Evolutionary conservation across 2,329 filamentous ascomycete genomes (phyloP).

Genomic region (Onygenales sp.): DNA sequence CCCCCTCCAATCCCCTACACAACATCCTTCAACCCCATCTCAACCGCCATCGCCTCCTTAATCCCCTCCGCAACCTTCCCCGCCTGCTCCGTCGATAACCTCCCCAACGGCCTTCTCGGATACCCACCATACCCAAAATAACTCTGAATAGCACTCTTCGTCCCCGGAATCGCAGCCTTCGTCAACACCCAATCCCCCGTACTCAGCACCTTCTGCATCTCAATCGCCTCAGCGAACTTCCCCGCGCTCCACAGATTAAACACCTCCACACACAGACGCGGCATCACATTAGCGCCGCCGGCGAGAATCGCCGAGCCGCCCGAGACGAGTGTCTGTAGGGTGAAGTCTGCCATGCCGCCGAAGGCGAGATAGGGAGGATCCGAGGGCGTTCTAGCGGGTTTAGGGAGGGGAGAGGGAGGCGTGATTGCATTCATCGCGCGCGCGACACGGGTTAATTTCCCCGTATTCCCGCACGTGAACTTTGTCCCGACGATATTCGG

Average conservation of each 20-base stretch:
- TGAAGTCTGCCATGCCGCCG: constrained; percentile 82
- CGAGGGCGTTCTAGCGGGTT: constrained; percentile 18
- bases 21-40: constrained; percentile 24
- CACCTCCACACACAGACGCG: constrained; percentile 70
- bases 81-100: constrained; percentile 22
- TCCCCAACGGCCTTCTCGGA: constrained; percentile 53
- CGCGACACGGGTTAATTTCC: constrained; percentile 76
- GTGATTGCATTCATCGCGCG: constrained; percentile 62
- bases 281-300: constrained; percentile 78
- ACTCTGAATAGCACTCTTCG: constrained; percentile 72
- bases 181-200: constrained; percentile 78
- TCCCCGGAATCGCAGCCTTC: constrained; percentile 74
- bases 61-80: constrained; percentile 25
- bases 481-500: constrained; percentile 80
- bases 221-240: constrained; percentile 64
- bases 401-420: constrained; percentile 32
- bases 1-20: not conserved
- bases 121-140: constrained; percentile 78
- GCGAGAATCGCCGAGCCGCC: constrained; percentile 81
- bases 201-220: constrained; percentile 65
- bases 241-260: constrained; percentile 71
- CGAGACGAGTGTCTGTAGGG: constrained; percentile 68
- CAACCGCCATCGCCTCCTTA: constrained; percentile 26
- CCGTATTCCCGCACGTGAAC: constrained; percentile 84
- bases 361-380: constrained; percentile 64